These are phyloP conservation scores for Purpureocillium takamizusanense DNA, from an alignment of 2,329 filamentous ascomycete species.

Conservation along the genomic window DNA sequence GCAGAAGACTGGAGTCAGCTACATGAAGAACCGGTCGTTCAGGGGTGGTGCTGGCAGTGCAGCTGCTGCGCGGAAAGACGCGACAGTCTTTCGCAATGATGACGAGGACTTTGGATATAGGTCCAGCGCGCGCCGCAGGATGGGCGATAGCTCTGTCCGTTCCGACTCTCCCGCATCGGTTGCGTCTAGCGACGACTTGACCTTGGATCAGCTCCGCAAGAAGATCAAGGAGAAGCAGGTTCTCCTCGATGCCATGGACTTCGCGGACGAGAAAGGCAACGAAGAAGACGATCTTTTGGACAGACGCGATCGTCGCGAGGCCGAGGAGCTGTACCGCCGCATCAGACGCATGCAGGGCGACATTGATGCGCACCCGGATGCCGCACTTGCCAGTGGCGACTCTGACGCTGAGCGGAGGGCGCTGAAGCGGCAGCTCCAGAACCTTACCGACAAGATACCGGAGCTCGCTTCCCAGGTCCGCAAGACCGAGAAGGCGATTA, in stretches of 20 bases:
- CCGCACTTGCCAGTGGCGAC: slow-evolving; percentile 59
- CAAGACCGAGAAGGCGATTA: slow-evolving; percentile 83
- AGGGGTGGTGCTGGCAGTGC: slow-evolving; percentile 51
- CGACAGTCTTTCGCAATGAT: slow-evolving; percentile 93
- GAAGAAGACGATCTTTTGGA: slow-evolving; percentile 93
- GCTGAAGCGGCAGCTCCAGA: slow-evolving; percentile 82
- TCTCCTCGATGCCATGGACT: slow-evolving; percentile 90
- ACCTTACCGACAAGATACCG: slow-evolving; percentile 79
- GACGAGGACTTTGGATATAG: slow-evolving; percentile 87
- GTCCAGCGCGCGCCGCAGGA: slow-evolving; percentile 82
- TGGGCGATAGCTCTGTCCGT: slow-evolving; percentile 73
- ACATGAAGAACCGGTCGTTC: slow-evolving; percentile 93
- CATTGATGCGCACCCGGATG: slow-evolving; percentile 82
- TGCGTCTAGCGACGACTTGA: slow-evolving; percentile 69
- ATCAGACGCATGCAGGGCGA: slow-evolving; percentile 90
- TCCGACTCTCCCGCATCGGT: slow-evolving; percentile 65
- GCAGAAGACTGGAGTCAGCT: slow-evolving; percentile 96
- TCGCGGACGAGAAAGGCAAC: slow-evolving; percentile 78
- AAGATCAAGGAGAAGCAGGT: slow-evolving; percentile 92
- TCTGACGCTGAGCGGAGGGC: slow-evolving; percentile 81
- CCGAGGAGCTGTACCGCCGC: slow-evolving; percentile 87
- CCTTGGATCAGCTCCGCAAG: slow-evolving; percentile 81
- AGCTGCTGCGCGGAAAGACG: slow-evolving; percentile 70
- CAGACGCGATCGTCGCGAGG: slow-evolving; percentile 80
- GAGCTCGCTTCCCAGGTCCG: slow-evolving; percentile 88